Conservation (phyloP, 345 rosid genomes). For the Salix udensis region DNA sequence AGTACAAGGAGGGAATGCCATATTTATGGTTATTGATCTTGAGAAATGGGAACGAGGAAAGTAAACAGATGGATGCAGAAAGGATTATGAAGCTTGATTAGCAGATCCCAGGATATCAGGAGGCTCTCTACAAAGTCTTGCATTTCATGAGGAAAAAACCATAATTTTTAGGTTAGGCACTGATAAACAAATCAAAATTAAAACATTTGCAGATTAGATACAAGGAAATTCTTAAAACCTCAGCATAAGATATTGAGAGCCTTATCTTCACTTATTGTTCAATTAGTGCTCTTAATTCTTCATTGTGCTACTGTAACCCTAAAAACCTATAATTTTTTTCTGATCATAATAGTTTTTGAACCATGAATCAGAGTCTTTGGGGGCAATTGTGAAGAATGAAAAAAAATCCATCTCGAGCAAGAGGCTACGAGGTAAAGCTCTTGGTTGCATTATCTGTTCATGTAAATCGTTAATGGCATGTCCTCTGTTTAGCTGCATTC, state of each 20-base stretch:
- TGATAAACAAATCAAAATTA: background rate
- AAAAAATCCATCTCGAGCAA: too few species aligned
- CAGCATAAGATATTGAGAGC: conserved; percentile 19
- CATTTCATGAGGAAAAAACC: background rate
- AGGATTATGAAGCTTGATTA: background rate
- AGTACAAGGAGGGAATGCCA: background rate
- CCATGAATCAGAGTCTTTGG: too few species aligned
- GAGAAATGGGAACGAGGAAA: background rate
- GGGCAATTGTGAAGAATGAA: too few species aligned
- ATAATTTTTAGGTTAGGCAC: background rate
- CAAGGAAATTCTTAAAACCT: conserved; percentile 23
- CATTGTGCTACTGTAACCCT: too few species aligned
- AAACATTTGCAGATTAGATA: conserved; percentile 19
- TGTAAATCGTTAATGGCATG: too few species aligned
- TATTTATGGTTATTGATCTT: background rate
- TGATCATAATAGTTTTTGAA: too few species aligned
- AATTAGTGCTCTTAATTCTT: too few species aligned
- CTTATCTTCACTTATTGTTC: background rate
- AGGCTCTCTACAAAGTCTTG: background rate
- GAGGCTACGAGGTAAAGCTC: too few species aligned
- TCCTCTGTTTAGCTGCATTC: too few species aligned
- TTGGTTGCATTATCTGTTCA: too few species aligned
- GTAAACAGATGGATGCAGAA: background rate
- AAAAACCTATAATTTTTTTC: too few species aligned
- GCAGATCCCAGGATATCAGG: background rate